Evolutionary conservation across 768 basidiomycete genomes (phyloP), one percentile per base, ranked within the genome.

Genomic region (Podaxis sp.): DNA sequence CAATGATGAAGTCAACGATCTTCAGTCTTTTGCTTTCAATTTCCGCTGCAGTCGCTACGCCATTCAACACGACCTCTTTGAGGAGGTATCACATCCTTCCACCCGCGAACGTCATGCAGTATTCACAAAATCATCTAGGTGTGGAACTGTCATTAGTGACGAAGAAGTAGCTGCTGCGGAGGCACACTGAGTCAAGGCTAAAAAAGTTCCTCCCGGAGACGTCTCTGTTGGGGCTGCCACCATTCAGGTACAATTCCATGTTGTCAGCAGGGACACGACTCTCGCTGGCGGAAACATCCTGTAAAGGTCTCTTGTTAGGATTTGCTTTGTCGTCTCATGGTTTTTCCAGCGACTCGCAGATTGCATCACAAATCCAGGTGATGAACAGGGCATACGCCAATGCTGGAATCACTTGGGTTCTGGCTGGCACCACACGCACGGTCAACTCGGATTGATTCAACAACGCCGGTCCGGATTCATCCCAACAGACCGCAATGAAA

Each of bases 361-460:
- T 83, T 51, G 36, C 55, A 8, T 63, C 67, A 12, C 80, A 80
- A 66, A 75, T 83, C 28, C 61, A 65, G 13, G 76, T 74, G n/a
- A 63, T 83, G 61, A 83, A 83, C 66, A 30, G 62, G 0, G 78
- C 74, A 63, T 83, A 77, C 64, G 48, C 66, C 12, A 39, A 48
- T 26, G 65, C 73, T 13, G 78, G 79, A 6, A 62, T 82, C 56
- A 68, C 66, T 26, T 82, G 78, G 66, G 63, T 40, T 1, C 75
- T 81, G 19, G 73, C 63, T 3, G 66, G 66, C 30, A 72, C 74
- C 22, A 72, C 68, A n/a, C 72, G 75, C 53, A 77, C 74, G 4
- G 61, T 73, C 19, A 78, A 78, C 63, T 42, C 69, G 22, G 68
- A 75, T 22, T 82, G 80, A 80, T 82, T 80, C 66, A 66, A 71